Percentiles rank a stretch among this genome's conserved stretches.
phyloP scores from a whole-genome alignment of 345 rosid genomes.

The Hypericum androsaemum region DNA sequence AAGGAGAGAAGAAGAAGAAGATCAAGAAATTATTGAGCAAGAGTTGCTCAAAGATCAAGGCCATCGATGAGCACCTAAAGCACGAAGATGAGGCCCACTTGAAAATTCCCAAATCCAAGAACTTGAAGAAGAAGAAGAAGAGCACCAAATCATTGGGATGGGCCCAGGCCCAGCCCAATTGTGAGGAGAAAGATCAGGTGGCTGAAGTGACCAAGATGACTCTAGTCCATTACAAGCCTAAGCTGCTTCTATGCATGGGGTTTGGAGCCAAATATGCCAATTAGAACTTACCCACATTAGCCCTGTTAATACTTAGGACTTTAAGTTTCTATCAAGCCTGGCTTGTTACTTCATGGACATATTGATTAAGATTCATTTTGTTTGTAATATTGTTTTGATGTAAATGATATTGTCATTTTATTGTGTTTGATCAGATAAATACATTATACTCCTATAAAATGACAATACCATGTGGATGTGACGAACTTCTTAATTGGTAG shows the following conservation, averaged over 20 bases:
- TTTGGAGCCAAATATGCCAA: conserved; percentile 14
- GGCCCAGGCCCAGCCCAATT: background rate
- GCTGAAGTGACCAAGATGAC: conserved; percentile 17
- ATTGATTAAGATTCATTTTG: too few species aligned
- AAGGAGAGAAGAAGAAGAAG: conserved; percentile 12
- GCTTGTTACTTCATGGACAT: too few species aligned
- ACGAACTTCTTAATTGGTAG: too few species aligned
- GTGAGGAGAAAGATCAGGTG: conserved; percentile 17
- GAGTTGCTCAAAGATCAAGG: conserved; percentile 11
- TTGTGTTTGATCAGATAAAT: too few species aligned
- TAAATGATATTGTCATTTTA: too few species aligned
- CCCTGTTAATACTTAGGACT: too few species aligned
- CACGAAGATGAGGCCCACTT: conserved; percentile 1
- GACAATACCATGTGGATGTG: too few species aligned
- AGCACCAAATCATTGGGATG: conserved; percentile 19
- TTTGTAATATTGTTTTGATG: too few species aligned
- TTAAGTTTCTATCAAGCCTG: too few species aligned
- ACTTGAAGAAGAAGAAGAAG: conserved; percentile 18
- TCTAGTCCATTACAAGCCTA: conserved; percentile 21
- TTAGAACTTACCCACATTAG: background rate
- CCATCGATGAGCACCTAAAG: conserved; percentile 8
- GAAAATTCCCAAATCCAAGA: conserved; percentile 9
- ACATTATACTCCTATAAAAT: too few species aligned
- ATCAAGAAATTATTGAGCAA: conserved; percentile 19
- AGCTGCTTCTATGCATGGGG: conserved; percentile 38